Base-by-base conservation (phyloP, 805 yeast genomes). In the Brettanomyces bruxellensis region DNA sequence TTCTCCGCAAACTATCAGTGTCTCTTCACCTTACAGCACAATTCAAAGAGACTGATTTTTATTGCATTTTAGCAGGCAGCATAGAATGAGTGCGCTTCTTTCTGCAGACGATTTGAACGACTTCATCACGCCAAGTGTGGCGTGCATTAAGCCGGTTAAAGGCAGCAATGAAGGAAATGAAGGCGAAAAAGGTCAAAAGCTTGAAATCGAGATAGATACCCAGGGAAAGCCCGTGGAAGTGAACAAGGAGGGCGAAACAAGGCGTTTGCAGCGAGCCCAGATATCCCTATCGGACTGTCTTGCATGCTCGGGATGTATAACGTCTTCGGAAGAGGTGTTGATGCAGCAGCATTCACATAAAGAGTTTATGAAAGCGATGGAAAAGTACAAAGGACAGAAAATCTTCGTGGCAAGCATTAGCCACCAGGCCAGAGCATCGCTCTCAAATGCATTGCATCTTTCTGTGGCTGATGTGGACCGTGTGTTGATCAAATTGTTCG, bases 221-320 rank as follows among this genome's bases (percentile, higher is more conserved):
- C 69, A 72, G 39, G 87, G 86, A 3, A 72, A 73, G 37, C 83
- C 86, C 6, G 57, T 79, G 8, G 90, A 86, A 54, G 89, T 88
- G 3, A 77, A 83, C 5, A 72, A 75, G 41, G 78, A 76, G 41
- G 80, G 78, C 24, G 67, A 68, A 5, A 58, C 71, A 3, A 70
- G 73, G 34, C 67, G 70, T 18, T 68, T 88, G 5, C 74, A 82
- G 25, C 81, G 88, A 45, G 98, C 97, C 0, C 91, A 86, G 52
- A 91, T 93, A 41, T 84, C 93, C 1, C 67, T 93, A 44, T 82
- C 89, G 18, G 99, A 93, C 68, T 93, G 99, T 65, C 69, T 93
- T 45, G 99, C 99, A 0, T 93, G 99, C 60, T 81, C 95, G 7
- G 99, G 99, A 0, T 93, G 99, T 63, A 88, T 93, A 46, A 93